A percentile compares a stretch with the other conserved stretches of the same genome.
Conservation (phyloP, 441 rosid genomes). For the Jatropha podagrica region DNA sequence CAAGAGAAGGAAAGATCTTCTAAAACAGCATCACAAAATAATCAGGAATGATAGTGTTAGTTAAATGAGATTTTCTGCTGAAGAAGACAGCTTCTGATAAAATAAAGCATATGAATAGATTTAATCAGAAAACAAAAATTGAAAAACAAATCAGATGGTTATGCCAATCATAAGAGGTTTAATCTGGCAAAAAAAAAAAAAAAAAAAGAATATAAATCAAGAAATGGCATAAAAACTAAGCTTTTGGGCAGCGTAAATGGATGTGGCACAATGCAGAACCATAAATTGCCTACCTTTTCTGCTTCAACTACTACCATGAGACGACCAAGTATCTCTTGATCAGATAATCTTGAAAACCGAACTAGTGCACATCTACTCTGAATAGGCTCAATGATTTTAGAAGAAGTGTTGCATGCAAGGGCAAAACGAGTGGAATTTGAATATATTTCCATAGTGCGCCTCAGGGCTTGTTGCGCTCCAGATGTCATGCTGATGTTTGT, state of each 20-base stretch:
- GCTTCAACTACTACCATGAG: conserved; percentile 83
- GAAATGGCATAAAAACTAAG: background rate
- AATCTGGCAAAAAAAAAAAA: background rate
- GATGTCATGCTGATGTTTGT: conserved; percentile 75
- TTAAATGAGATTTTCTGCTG: background rate
- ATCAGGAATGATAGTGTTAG: background rate
- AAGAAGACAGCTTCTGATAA: background rate
- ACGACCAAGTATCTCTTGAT: conserved; percentile 87
- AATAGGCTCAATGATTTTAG: conserved; percentile 93
- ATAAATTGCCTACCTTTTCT: conserved; percentile 57
- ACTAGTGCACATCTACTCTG: conserved; percentile 98
- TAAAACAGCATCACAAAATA: background rate
- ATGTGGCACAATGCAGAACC: conserved; percentile 6
- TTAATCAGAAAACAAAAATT: background rate
- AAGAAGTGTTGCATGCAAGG: conserved; percentile 84
- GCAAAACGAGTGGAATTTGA: conserved; percentile 94
- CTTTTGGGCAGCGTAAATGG: background rate
- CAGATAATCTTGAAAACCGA: conserved; percentile 90
- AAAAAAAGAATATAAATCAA: background rate
- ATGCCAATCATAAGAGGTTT: background rate
- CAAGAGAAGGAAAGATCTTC: background rate
- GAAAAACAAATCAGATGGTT: background rate
- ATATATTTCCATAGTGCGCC: conserved; percentile 95
- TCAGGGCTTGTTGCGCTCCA: conserved; percentile 95
- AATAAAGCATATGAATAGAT: background rate